These are phyloP conservation scores for Penicillium frequentans DNA, from an alignment of 2,329 filamentous ascomycete genomes.

Conservation along the genomic window DNA sequence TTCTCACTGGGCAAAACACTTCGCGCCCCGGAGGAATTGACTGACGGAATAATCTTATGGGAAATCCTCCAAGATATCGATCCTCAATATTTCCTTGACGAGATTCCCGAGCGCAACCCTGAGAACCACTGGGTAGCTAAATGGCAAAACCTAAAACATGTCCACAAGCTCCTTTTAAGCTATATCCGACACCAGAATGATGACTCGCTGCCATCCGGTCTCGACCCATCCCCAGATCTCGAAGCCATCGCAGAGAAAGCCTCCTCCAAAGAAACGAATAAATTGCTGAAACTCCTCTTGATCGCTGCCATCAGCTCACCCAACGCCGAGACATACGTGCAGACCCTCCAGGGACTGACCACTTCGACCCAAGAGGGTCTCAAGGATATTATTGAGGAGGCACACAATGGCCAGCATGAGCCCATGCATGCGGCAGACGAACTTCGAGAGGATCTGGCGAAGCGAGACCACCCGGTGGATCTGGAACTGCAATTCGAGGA, in stretches of 20 bases:
- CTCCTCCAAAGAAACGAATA: slow-evolving; percentile 44
- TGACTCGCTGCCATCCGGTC: slow-evolving; percentile 42
- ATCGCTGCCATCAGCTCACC: slow-evolving; percentile 63
- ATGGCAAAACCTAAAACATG: slow-evolving; percentile 51
- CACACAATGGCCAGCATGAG: slow-evolving; percentile 43
- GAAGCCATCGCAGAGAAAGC: slow-evolving; percentile 48
- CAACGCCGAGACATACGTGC: slow-evolving; percentile 56
- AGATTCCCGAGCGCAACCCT: slow-evolving; percentile 45
- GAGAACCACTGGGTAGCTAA: slow-evolving; percentile 49
- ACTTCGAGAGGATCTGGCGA: slow-evolving; percentile 34
- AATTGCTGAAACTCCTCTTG: slow-evolving; percentile 64
- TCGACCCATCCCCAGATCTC: slow-evolving; percentile 46
- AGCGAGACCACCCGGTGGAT: slow-evolving; percentile 40
- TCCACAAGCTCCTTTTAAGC: slow-evolving; percentile 46
- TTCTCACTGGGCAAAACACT: slow-evolving; percentile 45
- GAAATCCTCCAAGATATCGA: slow-evolving; percentile 51
- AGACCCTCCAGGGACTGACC: slow-evolving; percentile 45
- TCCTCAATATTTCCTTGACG: slow-evolving; percentile 48
- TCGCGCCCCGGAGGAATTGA: slow-evolving; percentile 42
- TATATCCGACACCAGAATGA: slow-evolving; percentile 49
- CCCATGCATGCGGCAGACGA: slow-evolving; percentile 38
- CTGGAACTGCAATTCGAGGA: slow-evolving; percentile 50
- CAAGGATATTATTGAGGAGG: slow-evolving; percentile 50
- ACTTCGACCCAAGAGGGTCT: slow-evolving; percentile 46
- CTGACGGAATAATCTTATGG: slow-evolving; percentile 48